These are phyloP conservation scores for Nakazawaea siamensis DNA, from an alignment of 805 yeast genomes.

Conservation along the genomic window DNA sequence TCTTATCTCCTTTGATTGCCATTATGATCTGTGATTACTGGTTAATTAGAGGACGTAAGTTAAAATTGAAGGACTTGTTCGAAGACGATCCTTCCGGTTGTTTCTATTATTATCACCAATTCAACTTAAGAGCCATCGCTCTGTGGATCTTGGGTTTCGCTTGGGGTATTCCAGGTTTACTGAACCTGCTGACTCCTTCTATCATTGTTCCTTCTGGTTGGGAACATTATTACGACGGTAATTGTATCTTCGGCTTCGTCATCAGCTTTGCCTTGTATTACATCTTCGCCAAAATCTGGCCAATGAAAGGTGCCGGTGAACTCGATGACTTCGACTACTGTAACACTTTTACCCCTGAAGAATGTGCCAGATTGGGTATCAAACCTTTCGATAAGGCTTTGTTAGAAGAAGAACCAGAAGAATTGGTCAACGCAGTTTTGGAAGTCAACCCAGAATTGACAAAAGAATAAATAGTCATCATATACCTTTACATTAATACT, in stretches of 20 bases:
- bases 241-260: conserved; percentile 32
- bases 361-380: conserved; percentile 24
- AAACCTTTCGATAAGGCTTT: conserved; percentile 13
- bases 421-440: conserved; percentile 1
- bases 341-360: conserved; percentile 22
- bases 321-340: conserved; percentile 27
- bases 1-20: conserved; percentile 29
- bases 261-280: conserved; percentile 30
- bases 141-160: conserved; percentile 32
- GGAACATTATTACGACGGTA: conserved; percentile 33
- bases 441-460: conserved; percentile 2
- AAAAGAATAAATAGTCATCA: too few species aligned
- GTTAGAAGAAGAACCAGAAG: conserved; percentile 8
- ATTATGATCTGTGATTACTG: conserved; percentile 30
- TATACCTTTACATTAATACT: too few species aligned
- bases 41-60: conserved; percentile 28
- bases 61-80: conserved; percentile 34
- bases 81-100: conserved; percentile 17
- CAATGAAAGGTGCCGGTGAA: conserved; percentile 24
- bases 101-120: conserved; percentile 34
- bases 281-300: conserved; percentile 25
- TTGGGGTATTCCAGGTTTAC: conserved; percentile 44
- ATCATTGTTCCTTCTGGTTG: conserved; percentile 30
- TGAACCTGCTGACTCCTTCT: conserved; percentile 20
- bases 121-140: conserved; percentile 32